Evolutionary conservation across 306 rosid species (phyloP).

Genomic region (Corylus heterophylla): DNA sequence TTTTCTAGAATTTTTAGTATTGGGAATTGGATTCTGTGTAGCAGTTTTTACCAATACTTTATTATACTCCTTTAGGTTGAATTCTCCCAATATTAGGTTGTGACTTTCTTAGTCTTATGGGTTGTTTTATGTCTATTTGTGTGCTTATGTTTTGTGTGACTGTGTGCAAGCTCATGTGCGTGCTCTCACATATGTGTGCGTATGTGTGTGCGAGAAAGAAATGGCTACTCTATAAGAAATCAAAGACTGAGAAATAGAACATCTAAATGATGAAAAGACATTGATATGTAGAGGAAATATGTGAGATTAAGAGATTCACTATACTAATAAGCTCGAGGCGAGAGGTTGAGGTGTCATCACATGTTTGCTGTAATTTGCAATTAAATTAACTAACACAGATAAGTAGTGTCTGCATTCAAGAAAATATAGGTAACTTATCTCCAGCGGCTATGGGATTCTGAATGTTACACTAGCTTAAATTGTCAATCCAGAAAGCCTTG

Average conservation of each 20-base stretch:
- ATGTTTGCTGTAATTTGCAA: neutral
- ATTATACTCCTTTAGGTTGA: neutral
- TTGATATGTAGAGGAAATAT: neutral
- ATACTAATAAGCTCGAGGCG: neutral
- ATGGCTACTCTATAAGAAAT: neutral
- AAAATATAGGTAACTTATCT: neutral
- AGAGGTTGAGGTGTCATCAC: slow-evolving; percentile 2
- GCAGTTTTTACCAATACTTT: neutral
- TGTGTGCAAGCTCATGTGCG: neutral
- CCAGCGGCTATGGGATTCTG: neutral
- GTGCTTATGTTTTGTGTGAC: neutral
- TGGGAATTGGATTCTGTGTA: neutral
- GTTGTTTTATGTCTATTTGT: neutral
- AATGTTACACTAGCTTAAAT: neutral
- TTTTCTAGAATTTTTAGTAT: neutral
- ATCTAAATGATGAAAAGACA: neutral
- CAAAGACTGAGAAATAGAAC: neutral
- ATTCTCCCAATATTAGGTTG: neutral
- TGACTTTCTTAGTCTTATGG: neutral
- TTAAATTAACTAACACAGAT: neutral
- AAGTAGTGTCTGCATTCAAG: neutral
- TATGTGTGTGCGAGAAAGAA: neutral
- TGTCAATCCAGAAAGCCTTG: neutral
- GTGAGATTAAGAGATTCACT: neutral
- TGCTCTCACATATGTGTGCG: neutral